A percentile compares a stretch with the other conserved stretches of the same genome.
Evolutionary conservation across 192 early-diverging fungal genomes (phyloP).

Genomic region (Coemansia sp.): DNA sequence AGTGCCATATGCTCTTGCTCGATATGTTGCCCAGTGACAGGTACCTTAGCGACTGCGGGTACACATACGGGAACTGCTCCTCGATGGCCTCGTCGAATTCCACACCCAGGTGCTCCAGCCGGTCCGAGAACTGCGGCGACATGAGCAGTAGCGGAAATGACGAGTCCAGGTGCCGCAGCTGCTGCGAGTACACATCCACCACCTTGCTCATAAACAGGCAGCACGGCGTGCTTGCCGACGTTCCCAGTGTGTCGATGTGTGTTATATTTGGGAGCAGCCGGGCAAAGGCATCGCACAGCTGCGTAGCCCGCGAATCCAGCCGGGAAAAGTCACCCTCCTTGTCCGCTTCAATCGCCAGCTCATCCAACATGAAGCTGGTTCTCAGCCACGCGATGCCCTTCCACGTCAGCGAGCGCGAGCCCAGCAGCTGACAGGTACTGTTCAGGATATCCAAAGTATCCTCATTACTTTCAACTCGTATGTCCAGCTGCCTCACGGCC

Average conservation of each 20-base stretch:
- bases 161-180: not conserved
- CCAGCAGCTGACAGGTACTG: not conserved
- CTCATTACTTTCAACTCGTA: not conserved
- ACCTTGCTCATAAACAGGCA: not conserved
- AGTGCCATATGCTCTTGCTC: not conserved
- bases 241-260: not conserved
- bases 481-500: not conserved
- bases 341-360: not conserved
- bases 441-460: not conserved
- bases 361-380: not conserved
- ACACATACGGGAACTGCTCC: not conserved
- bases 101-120: not conserved
- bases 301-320: not conserved
- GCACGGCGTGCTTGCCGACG: not conserved
- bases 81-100: not conserved
- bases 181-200: not conserved
- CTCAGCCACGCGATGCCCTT: not conserved
- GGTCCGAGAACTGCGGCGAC: not conserved
- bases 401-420: not conserved
- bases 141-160: constrained; percentile 1
- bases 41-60: not conserved
- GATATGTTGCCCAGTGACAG: not conserved
- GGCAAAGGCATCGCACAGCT: not conserved
- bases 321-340: not conserved
- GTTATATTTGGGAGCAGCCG: not conserved